Conservation (phyloP, 202 grass and related monocot genomes). For the Musa balbisiana region DNA sequence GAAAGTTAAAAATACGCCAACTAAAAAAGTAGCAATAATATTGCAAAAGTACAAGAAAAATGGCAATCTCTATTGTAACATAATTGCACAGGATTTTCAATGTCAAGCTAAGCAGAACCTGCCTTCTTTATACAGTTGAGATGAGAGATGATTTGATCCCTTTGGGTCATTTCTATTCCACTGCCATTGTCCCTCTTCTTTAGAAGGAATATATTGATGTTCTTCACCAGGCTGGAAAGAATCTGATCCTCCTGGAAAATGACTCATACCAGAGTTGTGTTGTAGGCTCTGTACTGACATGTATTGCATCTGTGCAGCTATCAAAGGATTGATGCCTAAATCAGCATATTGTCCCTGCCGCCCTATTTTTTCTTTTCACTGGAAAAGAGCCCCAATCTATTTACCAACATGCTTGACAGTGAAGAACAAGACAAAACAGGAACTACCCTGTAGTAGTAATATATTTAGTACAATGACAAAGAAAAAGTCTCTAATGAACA, state of each 20-base stretch:
- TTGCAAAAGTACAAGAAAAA: not conserved
- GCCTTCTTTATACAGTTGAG: conserved; percentile 60
- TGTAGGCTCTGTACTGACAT: conserved; percentile 45
- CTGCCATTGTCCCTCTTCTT: conserved; percentile 47
- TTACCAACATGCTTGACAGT: not conserved
- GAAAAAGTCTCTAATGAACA: too few species aligned
- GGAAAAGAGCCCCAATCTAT: not conserved
- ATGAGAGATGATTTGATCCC: conserved; percentile 30
- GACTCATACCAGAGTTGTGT: conserved; percentile 42
- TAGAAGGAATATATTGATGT: conserved; percentile 36
- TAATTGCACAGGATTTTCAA: not conserved
- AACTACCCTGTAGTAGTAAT: not conserved
- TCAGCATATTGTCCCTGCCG: conserved; percentile 59
- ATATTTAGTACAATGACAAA: too few species aligned
- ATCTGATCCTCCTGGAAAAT: conserved; percentile 42
- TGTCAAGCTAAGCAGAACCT: conserved; percentile 26
- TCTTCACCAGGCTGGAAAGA: conserved; percentile 39
- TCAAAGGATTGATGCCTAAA: conserved; percentile 32
- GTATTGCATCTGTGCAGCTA: conserved; percentile 61
- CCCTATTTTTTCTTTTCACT: conserved; percentile 38
- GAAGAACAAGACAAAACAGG: not conserved
- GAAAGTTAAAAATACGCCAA: not conserved
- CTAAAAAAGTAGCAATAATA: not conserved
- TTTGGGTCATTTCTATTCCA: conserved; percentile 60
- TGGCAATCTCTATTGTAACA: not conserved